These are phyloP conservation scores for Chalciporus chontae DNA, from an alignment of 768 basidiomycete genomes.

Conservation along the genomic window DNA sequence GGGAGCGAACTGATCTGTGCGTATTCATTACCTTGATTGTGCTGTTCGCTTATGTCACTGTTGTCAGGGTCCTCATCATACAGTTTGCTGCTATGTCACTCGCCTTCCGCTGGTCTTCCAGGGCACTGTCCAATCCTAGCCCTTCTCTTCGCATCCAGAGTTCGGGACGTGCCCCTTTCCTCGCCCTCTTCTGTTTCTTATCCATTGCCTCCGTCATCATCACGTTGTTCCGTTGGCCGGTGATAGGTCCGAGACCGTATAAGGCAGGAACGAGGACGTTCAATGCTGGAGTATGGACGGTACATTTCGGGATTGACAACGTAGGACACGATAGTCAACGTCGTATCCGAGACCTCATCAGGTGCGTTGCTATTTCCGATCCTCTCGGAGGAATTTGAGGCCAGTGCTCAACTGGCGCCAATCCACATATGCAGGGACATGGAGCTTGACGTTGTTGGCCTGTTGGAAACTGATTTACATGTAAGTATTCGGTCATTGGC, in stretches of 20 bases:
- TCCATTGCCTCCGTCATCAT: slow-evolving; percentile 48
- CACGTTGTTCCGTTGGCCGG: slow-evolving; percentile 54
- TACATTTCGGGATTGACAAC: slow-evolving; percentile 75
- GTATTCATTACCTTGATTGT: slow-evolving; percentile 22
- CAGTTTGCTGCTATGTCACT: slow-evolving; percentile 51
- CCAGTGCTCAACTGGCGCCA: neutral
- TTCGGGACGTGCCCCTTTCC: slow-evolving; percentile 27
- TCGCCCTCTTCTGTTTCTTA: slow-evolving; percentile 35
- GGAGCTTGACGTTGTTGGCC: slow-evolving; percentile 80
- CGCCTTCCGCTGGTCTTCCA: slow-evolving; percentile 42
- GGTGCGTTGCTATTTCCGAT: slow-evolving; percentile 40
- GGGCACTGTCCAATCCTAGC: slow-evolving; percentile 1
- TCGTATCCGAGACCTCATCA: slow-evolving; percentile 47
- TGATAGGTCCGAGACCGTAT: slow-evolving; percentile 49
- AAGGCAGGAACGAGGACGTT: slow-evolving; percentile 64
- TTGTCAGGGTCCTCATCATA: slow-evolving; percentile 46
- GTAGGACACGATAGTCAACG: slow-evolving; percentile 34
- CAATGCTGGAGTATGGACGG: slow-evolving; percentile 85
- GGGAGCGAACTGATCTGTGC: slow-evolving; percentile 76
- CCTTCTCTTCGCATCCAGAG: slow-evolving; percentile 13
- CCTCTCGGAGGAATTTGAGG: neutral
- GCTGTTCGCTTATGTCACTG: neutral
- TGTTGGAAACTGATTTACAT: slow-evolving; percentile 84
- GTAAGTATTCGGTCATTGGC: slow-evolving; percentile 40
- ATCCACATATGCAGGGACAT: slow-evolving; percentile 51